A percentile compares a stretch with the other conserved stretches of the same genome.
These are phyloP conservation scores for Glycine tomentella DNA, from an alignment of 306 rosid genomes.

Conservation along the genomic window DNA sequence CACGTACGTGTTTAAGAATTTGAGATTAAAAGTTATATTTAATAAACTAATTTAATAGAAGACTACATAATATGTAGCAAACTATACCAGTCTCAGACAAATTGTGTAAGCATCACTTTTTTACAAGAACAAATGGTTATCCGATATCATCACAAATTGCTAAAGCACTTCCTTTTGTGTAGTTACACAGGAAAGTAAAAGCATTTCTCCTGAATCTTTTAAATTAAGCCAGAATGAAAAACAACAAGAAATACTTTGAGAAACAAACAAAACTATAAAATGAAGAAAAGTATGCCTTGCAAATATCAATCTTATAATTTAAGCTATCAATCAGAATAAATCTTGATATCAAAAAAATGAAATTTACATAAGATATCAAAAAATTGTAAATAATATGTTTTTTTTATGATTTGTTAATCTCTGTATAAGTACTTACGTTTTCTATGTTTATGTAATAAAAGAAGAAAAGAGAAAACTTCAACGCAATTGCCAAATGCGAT, in stretches of 20 bases:
- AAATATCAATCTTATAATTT: neutral
- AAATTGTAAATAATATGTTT: slow-evolving; percentile 5
- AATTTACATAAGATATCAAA: slow-evolving; percentile 48
- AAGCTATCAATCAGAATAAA: slow-evolving; percentile 45
- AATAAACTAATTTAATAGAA: neutral
- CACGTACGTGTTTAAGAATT: neutral
- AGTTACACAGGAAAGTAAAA: neutral
- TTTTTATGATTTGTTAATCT: neutral
- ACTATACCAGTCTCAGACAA: neutral
- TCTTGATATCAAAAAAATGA: slow-evolving; percentile 19
- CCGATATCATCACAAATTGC: neutral
- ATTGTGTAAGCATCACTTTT: neutral
- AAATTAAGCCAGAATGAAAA: neutral
- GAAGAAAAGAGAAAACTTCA: slow-evolving; percentile 24
- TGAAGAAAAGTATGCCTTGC: neutral
- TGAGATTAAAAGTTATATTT: neutral
- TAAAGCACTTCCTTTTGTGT: neutral
- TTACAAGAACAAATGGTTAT: neutral
- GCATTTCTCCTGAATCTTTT: neutral
- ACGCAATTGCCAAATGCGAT: slow-evolving; percentile 22
- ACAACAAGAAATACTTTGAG: neutral
- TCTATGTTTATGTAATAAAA: slow-evolving; percentile 29
- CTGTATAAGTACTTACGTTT: slow-evolving; percentile 59
- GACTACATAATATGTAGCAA: too few species aligned
- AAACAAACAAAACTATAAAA: neutral